Evolutionary conservation across 1,139 yeast genomes (phyloP), one percentile per base, ranked within the genome.

Genomic region (Saccharomyces hybrid): DNA sequence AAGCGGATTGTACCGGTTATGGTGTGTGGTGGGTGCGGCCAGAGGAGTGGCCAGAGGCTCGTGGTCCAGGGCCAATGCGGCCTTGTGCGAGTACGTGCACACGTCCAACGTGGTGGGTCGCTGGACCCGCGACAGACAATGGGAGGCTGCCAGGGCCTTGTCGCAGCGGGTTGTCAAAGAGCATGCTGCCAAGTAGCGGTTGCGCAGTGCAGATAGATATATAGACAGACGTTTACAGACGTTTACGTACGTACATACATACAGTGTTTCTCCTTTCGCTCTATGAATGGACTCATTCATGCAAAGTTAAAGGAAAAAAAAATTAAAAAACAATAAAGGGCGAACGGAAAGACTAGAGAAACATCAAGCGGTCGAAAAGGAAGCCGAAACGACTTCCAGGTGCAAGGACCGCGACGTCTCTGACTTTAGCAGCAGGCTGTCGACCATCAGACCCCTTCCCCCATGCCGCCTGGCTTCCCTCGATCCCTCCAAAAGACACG

Each of bases 351-450:
- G 67, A 64, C 66, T 57, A 63, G 66, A 64, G 71, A 73, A 72
- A 96, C 96, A 95, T 90, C 97, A 85, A 96, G 79, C 84, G 89
- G 96, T 96, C 77, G 74, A 72, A 47, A 47, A 47, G 26, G 20
- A 25, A 34, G 47, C 26, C 27, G 25, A 49, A 46, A 41, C 16
- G 48, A 27, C 48, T 20, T 31, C 28, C 50, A 73, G 77, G 96
- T 90, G 97, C 90, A 88, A 82, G 84, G 87, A 95, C 91, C 85
- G 76, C 97, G 97, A 90, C 97, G 88, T 97, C 78, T 57, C 68
- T 58, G 57, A 61, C 56, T 51, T 44, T 34, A 47, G 13, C 4
- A 38, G 3, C 44, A 6, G n/a, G n/a, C 20, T 20, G 44, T 20
- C 4, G 5, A 16, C 44, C 44, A 38, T 38, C 44, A 8, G n/a